Evolutionary conservation across 768 basidiomycete genomes (phyloP).

Genomic region (Saitozyma sp.): DNA sequence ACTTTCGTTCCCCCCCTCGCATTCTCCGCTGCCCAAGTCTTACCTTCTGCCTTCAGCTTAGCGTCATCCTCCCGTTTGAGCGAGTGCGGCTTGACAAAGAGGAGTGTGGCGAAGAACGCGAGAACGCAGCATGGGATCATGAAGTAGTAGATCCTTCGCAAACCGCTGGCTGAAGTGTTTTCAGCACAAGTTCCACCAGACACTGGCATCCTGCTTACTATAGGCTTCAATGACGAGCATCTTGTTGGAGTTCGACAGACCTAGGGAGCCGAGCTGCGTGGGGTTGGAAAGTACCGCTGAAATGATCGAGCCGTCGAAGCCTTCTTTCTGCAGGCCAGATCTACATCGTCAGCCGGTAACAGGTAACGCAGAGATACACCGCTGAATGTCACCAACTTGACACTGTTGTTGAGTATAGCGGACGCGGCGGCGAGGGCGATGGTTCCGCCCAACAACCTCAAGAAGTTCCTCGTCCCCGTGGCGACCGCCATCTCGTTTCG

Average conservation of each 20-base stretch:
- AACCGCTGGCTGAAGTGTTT: constrained; percentile 8
- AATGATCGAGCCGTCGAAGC: constrained; percentile 2
- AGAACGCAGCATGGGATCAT: constrained; percentile 54
- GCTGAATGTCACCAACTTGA: not conserved
- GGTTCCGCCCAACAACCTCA: constrained; percentile 68
- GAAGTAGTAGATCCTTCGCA: constrained; percentile 60
- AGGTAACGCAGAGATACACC: too few relatives aligned
- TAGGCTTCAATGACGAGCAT: constrained; percentile 14
- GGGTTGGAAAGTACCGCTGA: constrained; percentile 23
- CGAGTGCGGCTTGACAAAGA: constrained; percentile 65
- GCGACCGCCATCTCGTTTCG: constrained; percentile 72
- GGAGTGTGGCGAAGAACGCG: constrained; percentile 59
- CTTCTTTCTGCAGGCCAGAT: not conserved
- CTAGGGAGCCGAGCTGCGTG: constrained; percentile 18
- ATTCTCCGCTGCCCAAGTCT: constrained; percentile 22
- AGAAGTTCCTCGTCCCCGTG: constrained; percentile 59
- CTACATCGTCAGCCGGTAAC: too few relatives aligned
- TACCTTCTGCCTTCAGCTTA: constrained; percentile 47
- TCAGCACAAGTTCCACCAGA: not conserved
- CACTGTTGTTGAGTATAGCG: constrained; percentile 19
- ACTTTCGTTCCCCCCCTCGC: too few relatives aligned
- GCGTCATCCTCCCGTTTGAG: constrained; percentile 63
- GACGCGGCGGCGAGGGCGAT: constrained; percentile 58
- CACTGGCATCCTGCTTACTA: constrained; percentile 5
- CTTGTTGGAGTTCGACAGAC: constrained; percentile 6